phyloP scores from a whole-genome alignment of 2,329 filamentous ascomycete species.

The Coniochaeta ligniaria region DNA sequence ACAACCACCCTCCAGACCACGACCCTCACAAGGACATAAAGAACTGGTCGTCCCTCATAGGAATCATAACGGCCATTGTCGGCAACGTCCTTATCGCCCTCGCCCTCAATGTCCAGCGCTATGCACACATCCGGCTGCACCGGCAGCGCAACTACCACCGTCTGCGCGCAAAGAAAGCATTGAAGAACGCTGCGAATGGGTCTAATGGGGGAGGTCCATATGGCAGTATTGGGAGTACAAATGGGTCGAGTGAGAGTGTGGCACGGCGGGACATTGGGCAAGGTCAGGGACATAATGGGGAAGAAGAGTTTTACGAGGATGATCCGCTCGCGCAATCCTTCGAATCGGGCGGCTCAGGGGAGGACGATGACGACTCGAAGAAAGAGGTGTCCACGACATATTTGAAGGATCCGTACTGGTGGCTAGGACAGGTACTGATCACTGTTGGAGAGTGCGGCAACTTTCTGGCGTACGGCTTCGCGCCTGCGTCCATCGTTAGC shows the following conservation, averaged over 20 bases:
- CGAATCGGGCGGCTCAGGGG: slow-evolving; percentile 33
- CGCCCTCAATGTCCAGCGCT: slow-evolving; percentile 92
- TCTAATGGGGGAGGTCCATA: slow-evolving; percentile 24
- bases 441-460: slow-evolving; percentile 90
- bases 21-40: slow-evolving; percentile 37
- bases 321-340: slow-evolving; percentile 46
- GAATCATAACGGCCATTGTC: slow-evolving; percentile 84
- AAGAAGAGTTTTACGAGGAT: slow-evolving; percentile 31
- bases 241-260: slow-evolving; percentile 8
- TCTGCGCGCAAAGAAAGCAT: slow-evolving; percentile 44
- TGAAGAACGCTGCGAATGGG: slow-evolving; percentile 33
- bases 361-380: slow-evolving; percentile 22
- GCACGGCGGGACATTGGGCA: neutral
- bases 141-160: slow-evolving; percentile 57
- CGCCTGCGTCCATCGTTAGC: slow-evolving; percentile 93
- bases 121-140: slow-evolving; percentile 82
- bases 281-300: neutral
- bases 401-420: slow-evolving; percentile 90
- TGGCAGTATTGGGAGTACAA: slow-evolving; percentile 29
- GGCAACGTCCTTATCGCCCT: slow-evolving; percentile 94
- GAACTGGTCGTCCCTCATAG: slow-evolving; percentile 89
- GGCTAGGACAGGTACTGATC: slow-evolving; percentile 89
- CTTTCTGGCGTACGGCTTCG: slow-evolving; percentile 95
- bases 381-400: slow-evolving; percentile 58
- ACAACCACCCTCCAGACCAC: slow-evolving; percentile 6